Conservation (phyloP, 768 basidiomycete species). For the Postia placenta region DNA sequence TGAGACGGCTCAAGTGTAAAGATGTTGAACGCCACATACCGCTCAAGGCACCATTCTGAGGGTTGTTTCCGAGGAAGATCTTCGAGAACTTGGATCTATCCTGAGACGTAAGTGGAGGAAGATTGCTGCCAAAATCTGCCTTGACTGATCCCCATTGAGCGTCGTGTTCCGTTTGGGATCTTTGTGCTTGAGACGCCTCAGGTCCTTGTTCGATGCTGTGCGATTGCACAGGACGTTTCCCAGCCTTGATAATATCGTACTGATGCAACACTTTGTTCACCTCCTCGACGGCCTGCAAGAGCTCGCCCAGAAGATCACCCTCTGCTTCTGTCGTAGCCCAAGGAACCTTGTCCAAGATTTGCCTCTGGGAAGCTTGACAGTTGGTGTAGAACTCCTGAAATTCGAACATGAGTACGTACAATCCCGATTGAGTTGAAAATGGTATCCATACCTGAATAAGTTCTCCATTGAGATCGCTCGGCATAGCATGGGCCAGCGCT, state of each 20-base stretch:
- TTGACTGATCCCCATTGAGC: too few species aligned
- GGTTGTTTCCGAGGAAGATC: slow-evolving; percentile 45
- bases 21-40: slow-evolving; percentile 27
- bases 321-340: slow-evolving; percentile 86
- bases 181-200: not conserved
- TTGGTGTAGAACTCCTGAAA: slow-evolving; percentile 74
- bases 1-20: too few species aligned
- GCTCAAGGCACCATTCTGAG: slow-evolving; percentile 46
- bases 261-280: slow-evolving; percentile 61
- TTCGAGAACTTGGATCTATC: slow-evolving; percentile 51
- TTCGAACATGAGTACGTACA: not conserved
- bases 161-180: too few species aligned
- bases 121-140: too few species aligned
- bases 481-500: slow-evolving; percentile 60
- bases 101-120: slow-evolving; percentile 43
- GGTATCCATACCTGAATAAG: slow-evolving; percentile 36
- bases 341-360: slow-evolving; percentile 81
- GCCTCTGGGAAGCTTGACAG: slow-evolving; percentile 75
- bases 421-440: not conserved
- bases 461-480: slow-evolving; percentile 52
- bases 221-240: not conserved
- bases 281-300: slow-evolving; percentile 69
- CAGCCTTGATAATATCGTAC: slow-evolving; percentile 67
- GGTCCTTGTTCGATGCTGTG: not conserved
- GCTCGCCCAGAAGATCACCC: slow-evolving; percentile 63